These are phyloP conservation scores for Suhomyces choctaworum DNA, from an alignment of 1,139 yeast genomes.

Conservation along the genomic window DNA sequence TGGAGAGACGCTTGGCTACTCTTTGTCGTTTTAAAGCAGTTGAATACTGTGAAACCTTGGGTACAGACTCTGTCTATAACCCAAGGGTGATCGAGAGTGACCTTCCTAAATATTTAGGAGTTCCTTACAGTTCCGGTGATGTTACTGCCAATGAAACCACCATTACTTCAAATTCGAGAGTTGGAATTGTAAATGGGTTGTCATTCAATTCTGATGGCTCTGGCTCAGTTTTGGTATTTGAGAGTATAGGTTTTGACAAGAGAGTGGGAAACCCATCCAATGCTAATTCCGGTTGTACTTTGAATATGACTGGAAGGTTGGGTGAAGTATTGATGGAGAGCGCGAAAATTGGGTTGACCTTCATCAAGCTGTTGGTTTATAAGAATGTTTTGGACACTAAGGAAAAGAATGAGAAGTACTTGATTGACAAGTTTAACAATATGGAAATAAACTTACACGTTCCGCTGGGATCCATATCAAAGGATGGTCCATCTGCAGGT, in stretches of 20 bases:
- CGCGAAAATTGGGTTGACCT: constrained; percentile 74
- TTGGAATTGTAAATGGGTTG: constrained; percentile 86
- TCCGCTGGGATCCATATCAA: constrained; percentile 84
- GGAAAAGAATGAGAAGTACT: constrained; percentile 24
- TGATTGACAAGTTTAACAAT: constrained; percentile 48
- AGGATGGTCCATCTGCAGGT: constrained; percentile 96
- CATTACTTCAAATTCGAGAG: constrained; percentile 16
- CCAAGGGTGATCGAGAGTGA: constrained; percentile 44
- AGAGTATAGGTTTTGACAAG: constrained; percentile 60
- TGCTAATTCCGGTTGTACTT: constrained; percentile 41
- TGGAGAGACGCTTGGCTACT: constrained; percentile 71
- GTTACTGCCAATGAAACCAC: constrained; percentile 19
- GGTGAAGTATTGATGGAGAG: constrained; percentile 85
- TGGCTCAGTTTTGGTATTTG: constrained; percentile 81
- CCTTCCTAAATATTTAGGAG: constrained; percentile 53
- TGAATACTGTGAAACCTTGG: constrained; percentile 55
- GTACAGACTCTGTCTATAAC: constrained; percentile 28
- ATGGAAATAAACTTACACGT: constrained; percentile 80
- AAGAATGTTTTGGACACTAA: constrained; percentile 33
- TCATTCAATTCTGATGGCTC: constrained; percentile 88
- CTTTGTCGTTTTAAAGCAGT: constrained; percentile 83
- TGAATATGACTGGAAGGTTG: constrained; percentile 75
- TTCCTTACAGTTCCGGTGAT: constrained; percentile 37
- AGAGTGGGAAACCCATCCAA: constrained; percentile 21
- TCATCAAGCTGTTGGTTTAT: constrained; percentile 62